Percentiles rank a stretch among this genome's conserved stretches.
Evolutionary conservation across 441 rosid genomes (phyloP).

Genomic region (Eutrema salsugineum): DNA sequence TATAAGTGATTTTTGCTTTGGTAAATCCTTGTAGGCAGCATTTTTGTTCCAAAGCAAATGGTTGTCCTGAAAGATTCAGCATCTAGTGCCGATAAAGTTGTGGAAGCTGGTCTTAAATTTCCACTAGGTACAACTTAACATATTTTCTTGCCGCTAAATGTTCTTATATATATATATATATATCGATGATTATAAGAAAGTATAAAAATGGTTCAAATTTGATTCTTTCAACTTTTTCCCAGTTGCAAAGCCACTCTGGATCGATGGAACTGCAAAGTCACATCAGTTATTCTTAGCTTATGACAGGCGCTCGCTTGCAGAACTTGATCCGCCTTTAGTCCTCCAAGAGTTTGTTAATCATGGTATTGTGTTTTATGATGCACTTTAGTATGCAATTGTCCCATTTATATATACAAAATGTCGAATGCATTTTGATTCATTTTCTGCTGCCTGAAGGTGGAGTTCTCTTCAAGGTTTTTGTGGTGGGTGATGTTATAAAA

Average conservation of each 20-base stretch:
- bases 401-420: background rate
- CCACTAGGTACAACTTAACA: constrained; percentile 62
- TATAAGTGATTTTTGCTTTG: constrained; percentile 16
- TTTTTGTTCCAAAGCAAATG: constrained; percentile 76
- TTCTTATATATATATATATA: background rate
- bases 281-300: constrained; percentile 42
- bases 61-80: constrained; percentile 60
- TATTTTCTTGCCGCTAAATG: background rate
- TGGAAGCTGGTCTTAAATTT: constrained; percentile 69
- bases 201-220: background rate
- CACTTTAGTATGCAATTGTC: constrained; percentile 13
- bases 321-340: constrained; percentile 84
- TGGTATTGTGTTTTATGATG: constrained; percentile 20
- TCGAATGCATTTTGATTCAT: background rate
- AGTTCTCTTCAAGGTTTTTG: constrained; percentile 73
- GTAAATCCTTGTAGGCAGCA: constrained; percentile 50
- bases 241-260: constrained; percentile 89
- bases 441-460: constrained; percentile 52
- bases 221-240: constrained; percentile 12
- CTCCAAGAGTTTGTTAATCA: constrained; percentile 95
- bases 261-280: constrained; percentile 90
- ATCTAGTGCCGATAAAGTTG: constrained; percentile 61
- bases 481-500: constrained; percentile 79
- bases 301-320: constrained; percentile 63
- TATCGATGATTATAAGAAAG: background rate